Conservation (phyloP, 2,329 filamentous ascomycete genomes). For the Aspergillus ustus region DNA sequence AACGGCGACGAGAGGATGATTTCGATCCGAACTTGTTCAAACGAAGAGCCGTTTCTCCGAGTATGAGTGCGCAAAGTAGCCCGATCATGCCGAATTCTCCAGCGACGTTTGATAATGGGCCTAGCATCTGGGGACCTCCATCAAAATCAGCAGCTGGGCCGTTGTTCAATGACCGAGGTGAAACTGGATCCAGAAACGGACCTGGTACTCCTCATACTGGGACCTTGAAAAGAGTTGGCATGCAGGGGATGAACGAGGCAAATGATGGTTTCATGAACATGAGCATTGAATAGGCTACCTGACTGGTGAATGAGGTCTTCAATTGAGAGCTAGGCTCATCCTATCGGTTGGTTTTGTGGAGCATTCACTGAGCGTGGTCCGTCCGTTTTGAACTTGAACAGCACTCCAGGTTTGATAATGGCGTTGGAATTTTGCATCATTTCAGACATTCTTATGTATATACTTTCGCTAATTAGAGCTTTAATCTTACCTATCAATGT, state of each 20-base stretch:
- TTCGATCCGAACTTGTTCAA: slow-evolving; percentile 89
- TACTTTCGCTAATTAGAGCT: background rate
- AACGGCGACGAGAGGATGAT: slow-evolving; percentile 87
- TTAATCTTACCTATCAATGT: background rate
- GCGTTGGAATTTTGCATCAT: background rate
- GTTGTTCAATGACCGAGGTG: slow-evolving; percentile 56
- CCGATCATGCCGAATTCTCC: slow-evolving; percentile 83
- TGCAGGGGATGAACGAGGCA: slow-evolving; percentile 95
- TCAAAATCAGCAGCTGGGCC: slow-evolving; percentile 61
- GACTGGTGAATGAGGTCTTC: background rate
- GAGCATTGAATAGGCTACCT: slow-evolving; percentile 76
- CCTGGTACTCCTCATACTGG: slow-evolving; percentile 54
- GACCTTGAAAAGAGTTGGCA: slow-evolving; percentile 67
- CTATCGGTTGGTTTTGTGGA: background rate
- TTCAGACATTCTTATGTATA: background rate
- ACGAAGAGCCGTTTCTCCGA: slow-evolving; percentile 85
- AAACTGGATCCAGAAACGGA: slow-evolving; percentile 56
- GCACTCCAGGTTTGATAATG: background rate
- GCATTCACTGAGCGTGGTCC: background rate
- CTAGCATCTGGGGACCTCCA: slow-evolving; percentile 71
- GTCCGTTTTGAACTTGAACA: background rate
- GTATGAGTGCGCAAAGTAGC: slow-evolving; percentile 88
- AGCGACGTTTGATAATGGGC: slow-evolving; percentile 66
- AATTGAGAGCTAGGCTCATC: slow-evolving; percentile 19
- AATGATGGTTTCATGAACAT: slow-evolving; percentile 95